These are phyloP conservation scores for Emergomyces pasteurianus DNA, from an alignment of 2,329 filamentous ascomycete species.

Conservation along the genomic window DNA sequence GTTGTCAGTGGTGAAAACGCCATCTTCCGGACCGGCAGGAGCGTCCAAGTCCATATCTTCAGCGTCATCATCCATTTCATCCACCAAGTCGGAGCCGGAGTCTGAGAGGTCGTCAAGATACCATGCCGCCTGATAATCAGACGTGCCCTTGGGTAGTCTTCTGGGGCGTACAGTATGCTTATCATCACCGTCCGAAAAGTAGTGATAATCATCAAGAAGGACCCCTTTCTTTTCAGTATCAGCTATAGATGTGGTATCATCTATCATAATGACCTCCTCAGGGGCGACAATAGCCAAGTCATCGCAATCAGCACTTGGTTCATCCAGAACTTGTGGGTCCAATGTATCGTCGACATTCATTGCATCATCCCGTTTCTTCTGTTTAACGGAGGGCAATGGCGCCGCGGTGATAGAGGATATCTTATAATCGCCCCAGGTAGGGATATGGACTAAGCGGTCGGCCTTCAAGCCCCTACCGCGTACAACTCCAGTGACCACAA, in stretches of 20 bases:
- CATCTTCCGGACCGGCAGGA: constrained; percentile 65
- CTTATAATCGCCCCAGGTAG: constrained; percentile 89
- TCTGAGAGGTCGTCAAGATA: constrained; percentile 72
- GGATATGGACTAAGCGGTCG: constrained; percentile 79
- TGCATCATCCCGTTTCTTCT: constrained; percentile 44
- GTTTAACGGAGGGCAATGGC: constrained; percentile 48
- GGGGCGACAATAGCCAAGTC: constrained; percentile 74
- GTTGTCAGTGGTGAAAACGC: constrained; percentile 47
- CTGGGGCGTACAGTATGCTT: constrained; percentile 52
- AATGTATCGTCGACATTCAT: constrained; percentile 57
- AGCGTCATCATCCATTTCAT: constrained; percentile 54
- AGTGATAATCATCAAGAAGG: constrained; percentile 89
- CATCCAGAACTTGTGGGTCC: constrained; percentile 46
- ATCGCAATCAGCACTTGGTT: constrained; percentile 68
- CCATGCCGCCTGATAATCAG: constrained; percentile 90
- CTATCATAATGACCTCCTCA: constrained; percentile 70
- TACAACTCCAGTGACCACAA: constrained; percentile 71
- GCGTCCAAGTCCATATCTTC: constrained; percentile 42
- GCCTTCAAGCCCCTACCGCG: constrained; percentile 79
- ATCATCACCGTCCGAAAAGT: constrained; percentile 90
- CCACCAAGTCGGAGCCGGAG: constrained; percentile 73
- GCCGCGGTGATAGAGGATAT: constrained; percentile 78
- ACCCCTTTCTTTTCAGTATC: constrained; percentile 65
- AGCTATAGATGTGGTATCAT: constrained; percentile 43
- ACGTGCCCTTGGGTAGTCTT: constrained; percentile 78